Evolutionary conservation across 148 eudicot genomes (phyloP).

Genomic region (Fagopyrum tataricum): DNA sequence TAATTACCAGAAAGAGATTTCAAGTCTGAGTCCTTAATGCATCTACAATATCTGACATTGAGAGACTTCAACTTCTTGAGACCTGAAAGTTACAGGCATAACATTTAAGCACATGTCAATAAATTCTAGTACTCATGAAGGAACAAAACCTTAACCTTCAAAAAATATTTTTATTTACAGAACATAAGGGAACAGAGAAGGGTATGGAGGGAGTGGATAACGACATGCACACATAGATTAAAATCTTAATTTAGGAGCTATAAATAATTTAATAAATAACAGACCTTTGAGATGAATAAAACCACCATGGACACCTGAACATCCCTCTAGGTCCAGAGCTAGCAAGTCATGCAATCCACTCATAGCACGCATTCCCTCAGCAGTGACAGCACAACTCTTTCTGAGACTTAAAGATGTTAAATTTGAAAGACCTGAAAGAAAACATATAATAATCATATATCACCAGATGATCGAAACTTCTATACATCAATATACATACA

Average conservation of each 20-base stretch:
- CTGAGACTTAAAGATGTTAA: conserved; percentile 20
- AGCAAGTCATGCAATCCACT: conserved; percentile 15
- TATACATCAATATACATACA: neutral
- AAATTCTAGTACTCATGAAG: neutral
- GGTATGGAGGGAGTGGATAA: neutral
- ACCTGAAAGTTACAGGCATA: conserved; percentile 26
- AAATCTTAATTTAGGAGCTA: neutral
- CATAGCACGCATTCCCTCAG: conserved; percentile 22
- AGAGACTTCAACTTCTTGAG: conserved; percentile 50
- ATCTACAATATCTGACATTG: conserved; percentile 58
- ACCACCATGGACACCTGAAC: conserved; percentile 26
- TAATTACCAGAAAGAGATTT: conserved; percentile 50
- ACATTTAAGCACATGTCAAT: neutral
- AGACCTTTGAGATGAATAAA: conserved; percentile 26
- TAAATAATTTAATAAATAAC: neutral
- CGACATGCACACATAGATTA: neutral
- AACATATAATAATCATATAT: neutral
- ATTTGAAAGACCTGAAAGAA: conserved; percentile 15
- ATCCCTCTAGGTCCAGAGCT: conserved; percentile 23
- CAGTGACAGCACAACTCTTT: conserved; percentile 19
- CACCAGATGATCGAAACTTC: neutral
- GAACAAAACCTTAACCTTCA: neutral
- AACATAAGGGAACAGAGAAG: neutral
- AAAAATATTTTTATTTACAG: neutral
- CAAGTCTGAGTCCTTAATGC: conserved; percentile 64